Conservation (phyloP, 257 asterid genomes). For the Thymus quinquecostatus region DNA sequence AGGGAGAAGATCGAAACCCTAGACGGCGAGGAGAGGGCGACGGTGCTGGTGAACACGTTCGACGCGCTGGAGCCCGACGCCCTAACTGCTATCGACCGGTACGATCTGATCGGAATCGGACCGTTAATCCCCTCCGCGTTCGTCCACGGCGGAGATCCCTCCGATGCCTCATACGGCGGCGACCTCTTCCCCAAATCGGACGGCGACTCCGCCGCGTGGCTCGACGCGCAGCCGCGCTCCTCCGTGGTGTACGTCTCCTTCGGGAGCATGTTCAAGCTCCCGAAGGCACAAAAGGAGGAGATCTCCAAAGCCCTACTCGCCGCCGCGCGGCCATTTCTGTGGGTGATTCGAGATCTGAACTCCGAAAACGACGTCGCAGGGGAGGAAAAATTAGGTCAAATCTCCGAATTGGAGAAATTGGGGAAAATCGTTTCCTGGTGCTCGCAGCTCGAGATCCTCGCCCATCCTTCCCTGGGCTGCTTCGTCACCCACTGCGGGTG, state of each 20-base stretch:
- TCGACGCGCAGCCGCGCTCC: conserved; percentile 32
- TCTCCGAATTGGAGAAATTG: conserved; percentile 31
- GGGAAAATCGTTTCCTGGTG: conserved; percentile 68
- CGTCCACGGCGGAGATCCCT: conserved; percentile 33
- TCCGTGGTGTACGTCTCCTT: conserved; percentile 72
- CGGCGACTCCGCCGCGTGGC: conserved; percentile 40
- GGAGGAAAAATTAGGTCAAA: conserved; percentile 28
- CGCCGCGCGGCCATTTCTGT: conserved; percentile 51
- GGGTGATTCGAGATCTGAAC: conserved; percentile 48
- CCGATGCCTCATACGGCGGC: conserved; percentile 38
- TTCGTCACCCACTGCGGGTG: conserved; percentile 70
- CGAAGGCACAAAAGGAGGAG: conserved; percentile 52
- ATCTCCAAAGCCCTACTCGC: conserved; percentile 43
- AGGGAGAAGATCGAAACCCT: conserved; percentile 51
- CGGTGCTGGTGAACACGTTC: conserved; percentile 56
- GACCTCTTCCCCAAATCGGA: conserved; percentile 45
- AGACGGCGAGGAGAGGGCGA: conserved; percentile 41
- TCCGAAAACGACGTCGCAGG: not conserved
- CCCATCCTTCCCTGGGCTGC: conserved; percentile 54
- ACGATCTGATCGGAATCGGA: conserved; percentile 48
- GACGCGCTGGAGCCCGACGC: conserved; percentile 50
- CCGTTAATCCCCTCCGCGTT: conserved; percentile 61
- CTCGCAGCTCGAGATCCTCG: conserved; percentile 57
- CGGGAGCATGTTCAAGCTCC: conserved; percentile 49
- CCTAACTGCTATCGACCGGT: conserved; percentile 37